Conservation (phyloP, 441 rosid genomes). For the Syzygium syzygioides region DNA sequence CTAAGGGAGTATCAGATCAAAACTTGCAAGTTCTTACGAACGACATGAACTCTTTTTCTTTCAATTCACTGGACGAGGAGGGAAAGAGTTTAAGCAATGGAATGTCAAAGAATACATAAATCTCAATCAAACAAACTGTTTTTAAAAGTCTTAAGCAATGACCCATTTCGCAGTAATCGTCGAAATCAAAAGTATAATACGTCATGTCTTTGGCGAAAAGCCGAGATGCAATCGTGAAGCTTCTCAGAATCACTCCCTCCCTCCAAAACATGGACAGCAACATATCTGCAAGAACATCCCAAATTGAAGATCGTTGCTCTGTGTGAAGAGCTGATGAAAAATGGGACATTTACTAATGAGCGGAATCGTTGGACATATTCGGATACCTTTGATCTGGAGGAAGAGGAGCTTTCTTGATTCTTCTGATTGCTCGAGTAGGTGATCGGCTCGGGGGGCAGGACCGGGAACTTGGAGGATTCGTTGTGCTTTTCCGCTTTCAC, state of each 20-base stretch:
- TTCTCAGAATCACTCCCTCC: conserved; percentile 2
- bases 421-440: neutral
- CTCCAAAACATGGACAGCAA: conserved; percentile 10
- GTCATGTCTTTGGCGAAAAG: neutral
- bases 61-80: neutral
- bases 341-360: neutral
- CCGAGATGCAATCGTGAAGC: neutral
- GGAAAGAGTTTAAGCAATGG: neutral
- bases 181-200: neutral
- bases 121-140: neutral
- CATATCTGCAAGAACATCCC: conserved; percentile 11
- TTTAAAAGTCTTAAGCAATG: neutral
- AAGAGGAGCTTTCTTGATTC: neutral
- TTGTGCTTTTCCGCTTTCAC: conserved; percentile 37
- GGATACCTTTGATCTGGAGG: conserved; percentile 18
- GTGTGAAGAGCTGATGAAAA: neutral
- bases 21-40: neutral
- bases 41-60: neutral
- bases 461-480: conserved; percentile 11
- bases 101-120: neutral
- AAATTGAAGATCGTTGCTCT: neutral
- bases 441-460: conserved; percentile 1
- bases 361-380: neutral
- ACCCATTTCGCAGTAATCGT: neutral
- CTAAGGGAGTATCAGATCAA: neutral